Conservation (phyloP, 129 eudicot genomes). For the Escallonia rubra region DNA sequence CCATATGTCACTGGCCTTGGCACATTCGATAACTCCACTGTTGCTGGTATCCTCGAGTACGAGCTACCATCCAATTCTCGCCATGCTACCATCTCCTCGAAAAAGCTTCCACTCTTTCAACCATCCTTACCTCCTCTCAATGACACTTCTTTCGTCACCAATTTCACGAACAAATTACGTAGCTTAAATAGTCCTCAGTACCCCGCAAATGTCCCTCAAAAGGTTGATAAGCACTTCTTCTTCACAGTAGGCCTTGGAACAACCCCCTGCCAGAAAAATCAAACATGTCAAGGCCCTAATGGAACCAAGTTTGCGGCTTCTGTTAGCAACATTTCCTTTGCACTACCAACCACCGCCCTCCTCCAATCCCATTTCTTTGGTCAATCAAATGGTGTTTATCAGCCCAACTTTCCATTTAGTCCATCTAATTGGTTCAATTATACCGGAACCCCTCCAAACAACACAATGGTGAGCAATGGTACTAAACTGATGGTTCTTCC, state of each 20-base stretch:
- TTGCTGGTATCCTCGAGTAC: slow-evolving; percentile 41
- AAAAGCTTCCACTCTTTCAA: slow-evolving; percentile 30
- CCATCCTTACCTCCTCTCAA: slow-evolving; percentile 36
- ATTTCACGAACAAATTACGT: slow-evolving; percentile 29
- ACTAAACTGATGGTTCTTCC: slow-evolving; percentile 51
- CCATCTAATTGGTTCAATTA: slow-evolving; percentile 52
- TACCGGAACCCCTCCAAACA: slow-evolving; percentile 60
- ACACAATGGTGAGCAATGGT: slow-evolving; percentile 52
- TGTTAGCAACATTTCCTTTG: slow-evolving; percentile 36
- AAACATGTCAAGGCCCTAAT: slow-evolving; percentile 57
- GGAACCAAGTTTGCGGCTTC: slow-evolving; percentile 52
- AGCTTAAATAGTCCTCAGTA: slow-evolving; percentile 41
- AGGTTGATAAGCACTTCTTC: slow-evolving; percentile 38
- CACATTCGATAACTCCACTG: slow-evolving; percentile 49
- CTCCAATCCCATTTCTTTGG: slow-evolving; percentile 45
- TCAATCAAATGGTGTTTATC: slow-evolving; percentile 35
- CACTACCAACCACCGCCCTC: slow-evolving; percentile 34
- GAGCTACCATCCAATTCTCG: slow-evolving; percentile 1
- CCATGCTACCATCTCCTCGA: not conserved
- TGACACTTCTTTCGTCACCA: slow-evolving; percentile 40
- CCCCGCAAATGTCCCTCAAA: slow-evolving; percentile 54
- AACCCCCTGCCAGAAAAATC: slow-evolving; percentile 39
- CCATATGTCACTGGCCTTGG: slow-evolving; percentile 46
- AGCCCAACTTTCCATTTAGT: slow-evolving; percentile 40
- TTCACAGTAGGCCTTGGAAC: slow-evolving; percentile 59